Percentiles rank a stretch among this genome's conserved stretches.
Conservation (phyloP, 495 filamentous ascomycete genomes). For the Hypomontagnella monticulosa region DNA sequence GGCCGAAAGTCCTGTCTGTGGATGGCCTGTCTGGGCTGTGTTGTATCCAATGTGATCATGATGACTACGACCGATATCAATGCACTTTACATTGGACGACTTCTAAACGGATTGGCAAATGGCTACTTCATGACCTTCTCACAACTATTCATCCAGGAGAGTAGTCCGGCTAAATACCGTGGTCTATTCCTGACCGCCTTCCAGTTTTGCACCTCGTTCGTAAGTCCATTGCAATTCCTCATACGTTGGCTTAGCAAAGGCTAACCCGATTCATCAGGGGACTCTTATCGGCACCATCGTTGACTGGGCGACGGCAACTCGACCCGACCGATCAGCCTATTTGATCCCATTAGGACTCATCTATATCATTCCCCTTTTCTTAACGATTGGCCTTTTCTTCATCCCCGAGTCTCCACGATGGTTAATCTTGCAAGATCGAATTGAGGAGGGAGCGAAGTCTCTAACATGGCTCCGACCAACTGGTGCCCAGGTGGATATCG, state of each 20-base stretch:
- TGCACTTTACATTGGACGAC: conserved; percentile 55
- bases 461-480: conserved; percentile 54
- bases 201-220: conserved; percentile 39
- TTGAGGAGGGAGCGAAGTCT: conserved; percentile 55
- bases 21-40: conserved; percentile 51
- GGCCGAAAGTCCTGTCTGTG: conserved; percentile 54
- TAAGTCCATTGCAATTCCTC: conserved; percentile 29
- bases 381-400: conserved; percentile 57
- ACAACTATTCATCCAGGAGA: conserved; percentile 57
- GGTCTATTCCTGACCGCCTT: conserved; percentile 47
- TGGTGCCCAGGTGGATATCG: conserved; percentile 49
- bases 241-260: background rate
- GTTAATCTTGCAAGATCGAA: conserved; percentile 57
- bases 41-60: conserved; percentile 58
- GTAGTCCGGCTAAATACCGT: conserved; percentile 52
- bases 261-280: conserved; percentile 42
- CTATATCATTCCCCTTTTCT: conserved; percentile 57
- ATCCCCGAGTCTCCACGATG: conserved; percentile 65
- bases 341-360: conserved; percentile 60
- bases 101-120: conserved; percentile 57
- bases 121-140: conserved; percentile 60
- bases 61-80: conserved; percentile 56
- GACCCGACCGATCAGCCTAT: conserved; percentile 53
- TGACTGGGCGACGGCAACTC: conserved; percentile 57
- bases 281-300: conserved; percentile 62